Evolutionary conservation across 1,284 basidiomycete genomes (phyloP).

Genomic region (Tilletia caries): DNA sequence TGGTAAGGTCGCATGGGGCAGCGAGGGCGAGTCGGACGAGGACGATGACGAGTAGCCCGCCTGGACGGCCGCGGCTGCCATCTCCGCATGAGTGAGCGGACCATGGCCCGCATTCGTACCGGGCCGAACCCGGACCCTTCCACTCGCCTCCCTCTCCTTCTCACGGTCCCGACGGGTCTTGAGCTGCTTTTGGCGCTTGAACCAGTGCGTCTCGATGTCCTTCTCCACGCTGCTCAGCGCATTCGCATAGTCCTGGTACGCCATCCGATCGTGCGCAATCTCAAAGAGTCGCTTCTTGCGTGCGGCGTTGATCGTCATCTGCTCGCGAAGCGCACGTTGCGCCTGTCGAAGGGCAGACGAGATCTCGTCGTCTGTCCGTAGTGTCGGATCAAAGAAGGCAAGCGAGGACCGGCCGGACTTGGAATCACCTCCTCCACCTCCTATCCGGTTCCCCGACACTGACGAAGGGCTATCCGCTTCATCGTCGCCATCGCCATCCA

Average conservation of each 20-base stretch:
- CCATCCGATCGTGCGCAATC: conserved; percentile 80
- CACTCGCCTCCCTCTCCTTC: conserved; percentile 37
- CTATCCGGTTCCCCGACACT: conserved; percentile 11
- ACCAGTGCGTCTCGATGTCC: conserved; percentile 50
- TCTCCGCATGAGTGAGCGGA: conserved; percentile 5
- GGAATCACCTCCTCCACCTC: neutral
- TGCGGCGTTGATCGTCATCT: conserved; percentile 75
- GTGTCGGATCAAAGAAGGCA: conserved; percentile 14
- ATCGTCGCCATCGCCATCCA: conserved; percentile 29
- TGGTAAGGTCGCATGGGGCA: neutral
- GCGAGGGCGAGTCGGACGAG: neutral
- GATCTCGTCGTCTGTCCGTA: conserved; percentile 81
- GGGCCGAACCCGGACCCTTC: neutral
- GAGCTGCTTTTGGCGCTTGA: conserved; percentile 45
- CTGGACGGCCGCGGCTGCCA: neutral
- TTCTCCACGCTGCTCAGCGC: conserved; percentile 48
- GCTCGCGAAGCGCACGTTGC: conserved; percentile 73
- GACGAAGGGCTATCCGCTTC: conserved; percentile 22
- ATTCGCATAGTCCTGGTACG: conserved; percentile 62
- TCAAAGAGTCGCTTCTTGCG: conserved; percentile 71
- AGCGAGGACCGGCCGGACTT: conserved; percentile 18
- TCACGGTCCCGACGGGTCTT: conserved; percentile 43
- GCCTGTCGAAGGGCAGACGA: conserved; percentile 82
- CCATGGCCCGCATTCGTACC: neutral
- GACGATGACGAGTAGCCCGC: conserved; percentile 11